Conservation (phyloP, 1,284 basidiomycete genomes). For the Ceraceosorus bombacis region DNA sequence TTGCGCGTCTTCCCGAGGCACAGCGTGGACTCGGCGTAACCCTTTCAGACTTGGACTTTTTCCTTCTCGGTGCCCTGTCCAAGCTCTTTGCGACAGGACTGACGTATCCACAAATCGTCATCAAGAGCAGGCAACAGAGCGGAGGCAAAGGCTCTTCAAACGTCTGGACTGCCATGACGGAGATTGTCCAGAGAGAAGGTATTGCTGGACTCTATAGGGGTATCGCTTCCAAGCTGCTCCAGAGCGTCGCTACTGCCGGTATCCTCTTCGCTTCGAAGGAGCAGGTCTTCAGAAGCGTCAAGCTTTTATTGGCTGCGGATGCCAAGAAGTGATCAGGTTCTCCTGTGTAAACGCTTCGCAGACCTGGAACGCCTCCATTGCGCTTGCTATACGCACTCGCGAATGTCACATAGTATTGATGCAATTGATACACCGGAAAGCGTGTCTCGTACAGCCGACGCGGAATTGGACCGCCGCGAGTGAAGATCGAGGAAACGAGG, state of each 20-base stretch:
- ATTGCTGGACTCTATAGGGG: slow-evolving; percentile 45
- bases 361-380: too few relatives aligned
- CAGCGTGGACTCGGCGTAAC: slow-evolving; percentile 1
- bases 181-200: slow-evolving; percentile 42
- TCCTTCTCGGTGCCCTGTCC: slow-evolving; percentile 44
- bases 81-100: slow-evolving; percentile 46
- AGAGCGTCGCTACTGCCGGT: slow-evolving; percentile 44
- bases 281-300: slow-evolving; percentile 31
- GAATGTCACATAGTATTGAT: too few relatives aligned
- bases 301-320: too few relatives aligned
- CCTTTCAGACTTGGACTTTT: slow-evolving; percentile 45
- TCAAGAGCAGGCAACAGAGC: slow-evolving; percentile 46
- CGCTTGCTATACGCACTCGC: too few relatives aligned
- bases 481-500: too few relatives aligned
- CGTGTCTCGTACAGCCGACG: too few relatives aligned
- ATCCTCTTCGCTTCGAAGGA: slow-evolving; percentile 47
- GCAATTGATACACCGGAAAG: too few relatives aligned
- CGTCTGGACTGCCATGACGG: slow-evolving; percentile 46
- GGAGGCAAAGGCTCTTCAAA: slow-evolving; percentile 31
- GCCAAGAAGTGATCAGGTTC: too few relatives aligned
- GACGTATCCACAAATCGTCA: slow-evolving; percentile 47
- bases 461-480: too few relatives aligned
- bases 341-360: too few relatives aligned
- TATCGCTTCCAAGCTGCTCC: slow-evolving; percentile 43
- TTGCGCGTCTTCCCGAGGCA: slow-evolving; percentile 5